phyloP scores from a whole-genome alignment of 2,329 filamentous ascomycete genomes.

The Periconia digitata region DNA sequence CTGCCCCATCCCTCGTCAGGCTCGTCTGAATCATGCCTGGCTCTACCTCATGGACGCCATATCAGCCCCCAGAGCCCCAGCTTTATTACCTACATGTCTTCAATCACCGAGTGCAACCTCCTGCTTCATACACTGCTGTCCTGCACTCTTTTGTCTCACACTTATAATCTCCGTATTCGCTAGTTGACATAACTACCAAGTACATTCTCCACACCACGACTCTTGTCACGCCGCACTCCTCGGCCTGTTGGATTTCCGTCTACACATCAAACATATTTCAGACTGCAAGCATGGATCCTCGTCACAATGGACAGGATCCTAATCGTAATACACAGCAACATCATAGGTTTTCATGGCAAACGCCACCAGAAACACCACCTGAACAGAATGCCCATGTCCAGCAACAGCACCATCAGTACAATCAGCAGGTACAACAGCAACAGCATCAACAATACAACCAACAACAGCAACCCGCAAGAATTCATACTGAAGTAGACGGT shows the following conservation, averaged over 20 bases:
- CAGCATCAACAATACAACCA: slow-evolving; percentile 7
- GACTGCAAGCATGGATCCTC: slow-evolving; percentile 33
- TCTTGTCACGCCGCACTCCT: too few relatives aligned
- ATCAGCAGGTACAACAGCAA: slow-evolving; percentile 12
- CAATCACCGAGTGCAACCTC: background rate
- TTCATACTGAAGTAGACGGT: slow-evolving; percentile 17
- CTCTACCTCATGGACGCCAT: slow-evolving; percentile 18
- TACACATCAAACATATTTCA: too few relatives aligned
- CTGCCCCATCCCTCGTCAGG: slow-evolving; percentile 19
- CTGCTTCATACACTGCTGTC: slow-evolving; percentile 2
- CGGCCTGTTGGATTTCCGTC: too few relatives aligned
- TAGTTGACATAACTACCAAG: background rate
- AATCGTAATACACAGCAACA: slow-evolving; percentile 11
- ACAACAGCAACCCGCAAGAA: slow-evolving; percentile 13
- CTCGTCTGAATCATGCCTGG: slow-evolving; percentile 30
- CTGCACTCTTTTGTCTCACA: background rate
- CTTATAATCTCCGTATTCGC: background rate
- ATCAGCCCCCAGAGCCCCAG: slow-evolving; percentile 33
- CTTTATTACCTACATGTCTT: background rate
- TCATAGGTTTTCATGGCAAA: slow-evolving; percentile 40
- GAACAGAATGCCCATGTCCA: slow-evolving; percentile 20
- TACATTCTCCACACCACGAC: background rate
- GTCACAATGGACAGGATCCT: slow-evolving; percentile 21
- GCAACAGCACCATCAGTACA: slow-evolving; percentile 14
- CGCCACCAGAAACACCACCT: slow-evolving; percentile 17